Percentiles rank a stretch among this genome's conserved stretches.
phyloP scores from a whole-genome alignment of 2,329 filamentous ascomycete genomes.

The Aspergillus ibericus region DNA sequence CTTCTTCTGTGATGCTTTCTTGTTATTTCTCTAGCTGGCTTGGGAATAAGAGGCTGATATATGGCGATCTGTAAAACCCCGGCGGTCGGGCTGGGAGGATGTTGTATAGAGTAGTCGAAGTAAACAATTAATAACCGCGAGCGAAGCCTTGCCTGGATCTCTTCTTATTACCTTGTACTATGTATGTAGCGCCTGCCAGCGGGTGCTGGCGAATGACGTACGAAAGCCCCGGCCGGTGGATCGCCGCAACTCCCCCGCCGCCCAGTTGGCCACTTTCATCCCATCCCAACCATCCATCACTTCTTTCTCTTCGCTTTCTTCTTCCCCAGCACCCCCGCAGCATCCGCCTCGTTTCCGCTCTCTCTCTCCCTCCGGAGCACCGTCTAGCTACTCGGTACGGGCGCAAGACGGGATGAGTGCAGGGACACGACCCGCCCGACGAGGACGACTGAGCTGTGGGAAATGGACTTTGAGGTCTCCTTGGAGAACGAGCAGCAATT shows the following conservation, averaged over 20 bases:
- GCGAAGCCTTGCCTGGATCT: neutral
- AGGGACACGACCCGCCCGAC: constrained; percentile 31
- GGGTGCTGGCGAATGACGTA: constrained; percentile 1
- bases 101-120: neutral
- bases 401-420: constrained; percentile 38
- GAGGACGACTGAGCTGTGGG: constrained; percentile 43
- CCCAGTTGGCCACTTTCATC: neutral
- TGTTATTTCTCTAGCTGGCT: constrained; percentile 8
- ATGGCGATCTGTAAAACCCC: neutral
- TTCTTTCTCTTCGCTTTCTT: neutral
- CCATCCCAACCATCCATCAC: neutral
- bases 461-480: constrained; percentile 68
- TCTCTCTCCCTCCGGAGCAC: neutral
- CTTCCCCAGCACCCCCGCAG: neutral
- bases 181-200: no score
- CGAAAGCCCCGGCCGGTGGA: neutral
- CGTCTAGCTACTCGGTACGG: constrained; percentile 8
- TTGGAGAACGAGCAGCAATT: constrained; percentile 82
- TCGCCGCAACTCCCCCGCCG: neutral
- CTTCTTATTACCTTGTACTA: no score
- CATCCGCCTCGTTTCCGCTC: neutral
- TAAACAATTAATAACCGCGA: constrained; percentile 1
- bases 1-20: neutral
- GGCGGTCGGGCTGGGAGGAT: neutral
- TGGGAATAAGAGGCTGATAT: constrained; percentile 8